phyloP scores from a whole-genome alignment of 495 filamentous ascomycete genomes.

The Aspergillus mulundensis region DNA sequence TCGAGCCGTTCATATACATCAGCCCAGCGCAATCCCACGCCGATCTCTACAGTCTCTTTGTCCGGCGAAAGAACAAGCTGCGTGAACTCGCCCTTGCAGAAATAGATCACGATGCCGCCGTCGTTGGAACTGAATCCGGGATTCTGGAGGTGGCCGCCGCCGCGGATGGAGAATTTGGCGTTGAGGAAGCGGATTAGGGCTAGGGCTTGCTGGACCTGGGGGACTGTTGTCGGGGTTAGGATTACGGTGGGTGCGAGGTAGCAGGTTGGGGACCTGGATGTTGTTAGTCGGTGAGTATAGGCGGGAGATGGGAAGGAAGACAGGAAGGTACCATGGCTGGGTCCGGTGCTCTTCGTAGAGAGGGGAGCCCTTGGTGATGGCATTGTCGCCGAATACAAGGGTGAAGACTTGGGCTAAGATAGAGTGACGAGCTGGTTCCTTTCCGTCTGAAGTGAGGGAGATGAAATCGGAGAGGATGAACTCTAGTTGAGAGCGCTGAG shows the following conservation, averaged over 20 bases:
- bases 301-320: background rate
- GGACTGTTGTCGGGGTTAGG: constrained; percentile 1
- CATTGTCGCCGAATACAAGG: constrained; percentile 8
- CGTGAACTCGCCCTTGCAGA: constrained; percentile 17
- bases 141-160: constrained; percentile 11
- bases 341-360: constrained; percentile 3
- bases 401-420: background rate
- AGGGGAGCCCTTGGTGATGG: constrained; percentile 3
- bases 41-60: constrained; percentile 31
- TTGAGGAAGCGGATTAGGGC: too few relatives aligned
- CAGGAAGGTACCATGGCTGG: constrained; percentile 1
- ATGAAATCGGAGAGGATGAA: background rate
- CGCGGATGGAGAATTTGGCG: constrained; percentile 5
- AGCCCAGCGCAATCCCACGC: constrained; percentile 47
- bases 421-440: background rate
- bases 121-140: constrained; percentile 26
- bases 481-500: background rate
- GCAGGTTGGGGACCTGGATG: constrained; percentile 6
- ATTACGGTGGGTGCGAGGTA: constrained; percentile 11
- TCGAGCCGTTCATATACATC: constrained; percentile 30
- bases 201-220: background rate
- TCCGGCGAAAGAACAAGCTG: constrained; percentile 1
- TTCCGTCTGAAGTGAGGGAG: background rate
- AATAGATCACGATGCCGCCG: constrained; percentile 28
- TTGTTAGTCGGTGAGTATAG: background rate